A percentile compares a stretch with the other conserved stretches of the same genome.
phyloP scores from a whole-genome alignment of 2,329 filamentous ascomycete genomes.

The Phialophora chinensis region DNA sequence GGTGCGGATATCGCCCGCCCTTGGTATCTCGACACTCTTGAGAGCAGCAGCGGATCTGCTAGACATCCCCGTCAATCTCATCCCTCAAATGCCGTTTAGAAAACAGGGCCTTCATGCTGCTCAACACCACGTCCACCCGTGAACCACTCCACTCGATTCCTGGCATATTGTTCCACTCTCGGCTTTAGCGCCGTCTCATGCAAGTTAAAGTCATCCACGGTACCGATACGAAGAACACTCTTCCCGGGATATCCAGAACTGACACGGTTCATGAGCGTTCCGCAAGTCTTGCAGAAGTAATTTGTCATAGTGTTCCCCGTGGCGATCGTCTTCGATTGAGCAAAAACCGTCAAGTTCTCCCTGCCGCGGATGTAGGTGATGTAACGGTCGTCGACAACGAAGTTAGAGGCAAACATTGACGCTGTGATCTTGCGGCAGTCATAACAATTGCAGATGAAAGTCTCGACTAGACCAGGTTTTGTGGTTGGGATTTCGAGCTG shows the following conservation, averaged over 20 bases:
- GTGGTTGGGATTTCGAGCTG: slow-evolving; percentile 59
- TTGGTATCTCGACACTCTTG: too few relatives aligned
- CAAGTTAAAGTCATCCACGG: slow-evolving; percentile 66
- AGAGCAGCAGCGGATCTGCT: background rate
- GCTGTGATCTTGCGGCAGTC: slow-evolving; percentile 69
- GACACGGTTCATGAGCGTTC: slow-evolving; percentile 65
- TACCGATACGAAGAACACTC: slow-evolving; percentile 63
- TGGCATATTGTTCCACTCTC: slow-evolving; percentile 58
- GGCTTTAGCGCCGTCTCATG: slow-evolving; percentile 64
- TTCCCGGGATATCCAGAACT: slow-evolving; percentile 52
- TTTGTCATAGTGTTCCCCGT: slow-evolving; percentile 63
- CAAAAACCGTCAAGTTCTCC: slow-evolving; percentile 56
- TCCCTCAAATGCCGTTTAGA: background rate
- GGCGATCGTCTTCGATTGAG: slow-evolving; percentile 56
- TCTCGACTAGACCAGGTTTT: slow-evolving; percentile 54
- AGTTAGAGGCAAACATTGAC: slow-evolving; percentile 67
- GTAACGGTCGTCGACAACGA: slow-evolving; percentile 55
- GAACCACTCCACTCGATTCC: slow-evolving; percentile 61
- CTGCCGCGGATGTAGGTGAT: slow-evolving; percentile 59
- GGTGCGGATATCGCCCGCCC: too few relatives aligned
- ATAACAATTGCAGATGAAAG: slow-evolving; percentile 65
- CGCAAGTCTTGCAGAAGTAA: slow-evolving; percentile 65
- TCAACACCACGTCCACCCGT: slow-evolving; percentile 45
- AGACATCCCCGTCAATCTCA: background rate
- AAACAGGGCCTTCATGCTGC: slow-evolving; percentile 38